Conservation (phyloP, 2,329 filamentous ascomycete species). For the Diaporthe sp. region DNA sequence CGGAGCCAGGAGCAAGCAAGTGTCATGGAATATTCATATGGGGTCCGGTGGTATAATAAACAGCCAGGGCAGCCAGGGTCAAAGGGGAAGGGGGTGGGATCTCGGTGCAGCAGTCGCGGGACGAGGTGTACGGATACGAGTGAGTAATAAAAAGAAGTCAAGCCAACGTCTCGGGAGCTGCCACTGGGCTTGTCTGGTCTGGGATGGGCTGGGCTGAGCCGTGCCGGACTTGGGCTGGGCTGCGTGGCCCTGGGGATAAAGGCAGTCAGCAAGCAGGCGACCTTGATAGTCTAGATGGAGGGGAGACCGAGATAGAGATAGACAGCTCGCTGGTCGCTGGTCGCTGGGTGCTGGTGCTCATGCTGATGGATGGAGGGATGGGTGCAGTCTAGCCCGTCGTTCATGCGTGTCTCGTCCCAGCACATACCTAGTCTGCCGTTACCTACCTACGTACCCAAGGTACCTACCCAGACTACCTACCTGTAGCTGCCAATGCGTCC, state of each 20-base stretch:
- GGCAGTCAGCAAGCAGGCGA: background rate
- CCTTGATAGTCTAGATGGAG: background rate
- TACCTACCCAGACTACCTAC: background rate
- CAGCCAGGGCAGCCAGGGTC: slow-evolving; percentile 4
- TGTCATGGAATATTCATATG: slow-evolving; percentile 32
- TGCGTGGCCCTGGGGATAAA: slow-evolving; percentile 16
- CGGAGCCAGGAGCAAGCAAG: slow-evolving; percentile 21
- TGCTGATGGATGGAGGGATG: background rate
- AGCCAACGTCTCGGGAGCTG: slow-evolving; percentile 32
- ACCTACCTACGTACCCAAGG: background rate
- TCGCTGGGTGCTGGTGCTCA: background rate
- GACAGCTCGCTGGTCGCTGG: background rate
- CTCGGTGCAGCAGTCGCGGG: slow-evolving; percentile 19
- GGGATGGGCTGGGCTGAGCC: slow-evolving; percentile 26
- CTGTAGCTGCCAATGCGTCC: slow-evolving; percentile 15
- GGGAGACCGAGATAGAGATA: slow-evolving; percentile 1
- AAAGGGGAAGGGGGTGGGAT: slow-evolving; percentile 9
- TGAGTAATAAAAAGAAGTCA: slow-evolving; percentile 36
- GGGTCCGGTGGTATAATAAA: slow-evolving; percentile 21
- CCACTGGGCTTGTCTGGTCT: slow-evolving; percentile 25
- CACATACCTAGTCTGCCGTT: background rate
- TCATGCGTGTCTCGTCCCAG: slow-evolving; percentile 17
- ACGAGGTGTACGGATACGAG: slow-evolving; percentile 29
- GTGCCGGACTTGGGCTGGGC: slow-evolving; percentile 25
- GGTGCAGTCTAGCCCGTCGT: slow-evolving; percentile 15